Evolutionary conservation across 2,329 filamentous ascomycete genomes (phyloP).

Genomic region (Aspergillus sp.): DNA sequence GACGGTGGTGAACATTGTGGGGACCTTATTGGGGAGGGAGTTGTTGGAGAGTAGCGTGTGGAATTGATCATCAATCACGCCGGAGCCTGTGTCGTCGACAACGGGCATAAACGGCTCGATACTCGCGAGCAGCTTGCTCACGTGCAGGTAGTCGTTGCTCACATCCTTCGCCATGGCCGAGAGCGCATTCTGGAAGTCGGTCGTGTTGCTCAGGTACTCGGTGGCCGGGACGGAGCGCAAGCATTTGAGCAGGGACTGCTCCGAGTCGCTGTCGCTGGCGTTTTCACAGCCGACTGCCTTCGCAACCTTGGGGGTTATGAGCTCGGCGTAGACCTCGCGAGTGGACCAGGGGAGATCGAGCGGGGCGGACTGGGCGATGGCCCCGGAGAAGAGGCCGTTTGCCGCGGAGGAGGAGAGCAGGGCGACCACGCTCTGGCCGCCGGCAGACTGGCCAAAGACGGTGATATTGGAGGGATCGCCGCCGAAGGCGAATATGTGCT

Average conservation of each 20-base stretch:
- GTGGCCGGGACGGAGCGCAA: slow-evolving; percentile 15
- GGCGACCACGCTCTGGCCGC: slow-evolving; percentile 44
- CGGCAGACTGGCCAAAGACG: slow-evolving; percentile 28
- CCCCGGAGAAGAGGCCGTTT: slow-evolving; percentile 18
- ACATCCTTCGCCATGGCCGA: slow-evolving; percentile 4
- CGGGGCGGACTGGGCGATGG: slow-evolving; percentile 18
- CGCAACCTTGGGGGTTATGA: slow-evolving; percentile 12
- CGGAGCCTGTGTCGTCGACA: slow-evolving; percentile 15
- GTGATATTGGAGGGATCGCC: slow-evolving; percentile 23
- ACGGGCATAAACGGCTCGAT: slow-evolving; percentile 19
- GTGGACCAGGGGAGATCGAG: slow-evolving; percentile 20
- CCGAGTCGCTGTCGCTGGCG: slow-evolving; percentile 3
- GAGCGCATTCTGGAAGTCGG: slow-evolving; percentile 7
- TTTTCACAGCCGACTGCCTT: slow-evolving; percentile 15
- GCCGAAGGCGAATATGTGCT: slow-evolving; percentile 18
- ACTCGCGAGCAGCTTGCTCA: slow-evolving; percentile 8
- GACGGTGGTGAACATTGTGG: slow-evolving; percentile 19
- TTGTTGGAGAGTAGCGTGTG: slow-evolving; percentile 11
- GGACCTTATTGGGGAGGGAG: slow-evolving; percentile 16
- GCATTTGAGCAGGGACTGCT: slow-evolving; percentile 11
- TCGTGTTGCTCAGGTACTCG: slow-evolving; percentile 14
- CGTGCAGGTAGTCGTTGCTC: slow-evolving; percentile 10
- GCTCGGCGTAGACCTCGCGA: slow-evolving; percentile 13
- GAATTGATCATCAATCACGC: slow-evolving; percentile 21
- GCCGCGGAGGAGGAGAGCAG: slow-evolving; percentile 17